Evolutionary conservation across 163 green algal genomes (phyloP), one percentile per base, ranked within the genome.

Genomic region (Smithsoniella earleae): DNA sequence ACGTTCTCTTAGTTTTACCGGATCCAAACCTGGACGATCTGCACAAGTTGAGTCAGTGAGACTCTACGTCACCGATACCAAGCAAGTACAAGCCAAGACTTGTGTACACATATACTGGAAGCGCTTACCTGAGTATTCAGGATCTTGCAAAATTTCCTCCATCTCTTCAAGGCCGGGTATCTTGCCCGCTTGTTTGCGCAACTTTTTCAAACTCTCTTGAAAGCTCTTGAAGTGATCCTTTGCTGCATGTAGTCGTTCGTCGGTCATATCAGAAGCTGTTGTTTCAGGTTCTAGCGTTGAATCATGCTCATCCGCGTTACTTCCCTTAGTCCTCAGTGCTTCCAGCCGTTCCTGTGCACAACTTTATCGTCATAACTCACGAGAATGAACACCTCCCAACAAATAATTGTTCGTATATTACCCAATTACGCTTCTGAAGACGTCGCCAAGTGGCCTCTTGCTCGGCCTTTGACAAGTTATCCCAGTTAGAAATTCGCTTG

Each of bases 401-500:
- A 54, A 18, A 54, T 54, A 18, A 16, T 18, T 27, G 43, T 54
- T 54, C 43, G 16, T 18, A 54, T 18, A 54, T 18, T 54, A 64
- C 49, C 49, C 5, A 10, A 27, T 64, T 64, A 13, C 49, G 49
- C 49, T 64, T 64, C 49, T 64, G 49, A 64, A 64, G 31, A 36
- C 49, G 49, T 36, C 49, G 49, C 49, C 49, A 64, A 64, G 49
- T 27, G 31, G 49, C 33, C 6, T 64, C 49, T 13, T 64, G 49
- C 49, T 64, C 49, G 25, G 8, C 49, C 13, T 64, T 64, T 6
- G 1, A 36, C 1, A 64, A 27, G 25, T 64, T 64, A 27, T 64
- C 49, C 49, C 49, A 64, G 49, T 64, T 64, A 25, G 31, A 27
- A 64, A 64, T 64, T 13, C 49, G 49, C 49, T 13, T 64, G 49